Base-by-base conservation (phyloP, 495 filamentous ascomycete species). In the Xylaria longipes region DNA sequence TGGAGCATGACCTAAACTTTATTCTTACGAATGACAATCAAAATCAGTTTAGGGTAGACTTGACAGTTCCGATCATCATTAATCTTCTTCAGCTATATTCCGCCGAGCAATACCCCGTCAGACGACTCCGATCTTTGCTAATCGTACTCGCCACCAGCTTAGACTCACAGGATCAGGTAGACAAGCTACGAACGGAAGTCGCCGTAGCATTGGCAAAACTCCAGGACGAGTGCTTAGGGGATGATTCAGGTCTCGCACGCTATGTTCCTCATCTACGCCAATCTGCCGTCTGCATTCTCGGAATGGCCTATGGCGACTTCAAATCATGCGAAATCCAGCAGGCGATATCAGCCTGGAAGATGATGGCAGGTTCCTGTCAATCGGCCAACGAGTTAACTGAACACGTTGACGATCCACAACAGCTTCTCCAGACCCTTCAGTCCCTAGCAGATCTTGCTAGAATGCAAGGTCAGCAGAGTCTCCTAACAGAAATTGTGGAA, bases 401-500 rank as follows among this genome's bases (percentile, higher is more conserved):
- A 14, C 79, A 80, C n/a, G 77, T 97, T 45, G 89, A 93, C 65
- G 89, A 94, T 72, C 76, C 87, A 6, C 81, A 86, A 6, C 84
- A 86, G 27, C 88, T 90, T 65, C 70, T 92, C 14, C 74, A 84
- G 45, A 90, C 93, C 68, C 83, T 97, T 14, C 86, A 89, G 69
- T 86, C 89, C 3, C 75, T 94, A n/a, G 87, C 89, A 25, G 92
- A 97, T 67, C 97, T 92, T 74, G 85, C 93, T 2, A 90, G 91
- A 43, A 91, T 95, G 75, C 91, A 92, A 69, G 94, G 94, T 3
- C 78, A 83, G 27, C 81, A 83, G 33, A 76, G 72, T 15, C 74
- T 84, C 14, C 80, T 85, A n/a, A 80, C 84, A 5, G 80, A 81
- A 0, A 82, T 83, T 1, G 79, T 87, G 6, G 85, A 87, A 72